A percentile compares a stretch with the other conserved stretches of the same genome.
These are phyloP conservation scores for Cercospora citrullina DNA, from an alignment of 2,329 filamentous ascomycete genomes.

Conservation along the genomic window DNA sequence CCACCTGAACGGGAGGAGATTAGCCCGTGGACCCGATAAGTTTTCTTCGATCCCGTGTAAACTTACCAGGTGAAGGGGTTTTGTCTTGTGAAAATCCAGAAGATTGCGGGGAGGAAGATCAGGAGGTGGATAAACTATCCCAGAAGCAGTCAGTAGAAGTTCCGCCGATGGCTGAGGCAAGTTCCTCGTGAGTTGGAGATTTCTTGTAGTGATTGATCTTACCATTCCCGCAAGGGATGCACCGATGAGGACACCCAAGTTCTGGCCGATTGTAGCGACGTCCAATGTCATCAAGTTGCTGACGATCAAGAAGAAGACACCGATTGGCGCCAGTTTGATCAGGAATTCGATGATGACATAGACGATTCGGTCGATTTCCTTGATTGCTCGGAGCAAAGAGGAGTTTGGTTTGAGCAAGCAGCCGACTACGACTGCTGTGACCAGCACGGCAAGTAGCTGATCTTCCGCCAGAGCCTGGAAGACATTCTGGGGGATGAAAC, in stretches of 20 bases:
- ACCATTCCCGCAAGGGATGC: slow-evolving; percentile 49
- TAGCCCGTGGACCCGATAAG: not conserved
- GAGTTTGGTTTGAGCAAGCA: slow-evolving; percentile 48
- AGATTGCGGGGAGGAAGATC: slow-evolving; percentile 49
- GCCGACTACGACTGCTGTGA: slow-evolving; percentile 50
- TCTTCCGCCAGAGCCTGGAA: slow-evolving; percentile 51
- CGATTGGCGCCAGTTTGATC: slow-evolving; percentile 53
- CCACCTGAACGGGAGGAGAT: slow-evolving; percentile 38
- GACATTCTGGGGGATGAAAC: slow-evolving; percentile 53
- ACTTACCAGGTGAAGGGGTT: slow-evolving; percentile 48
- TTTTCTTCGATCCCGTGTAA: not conserved
- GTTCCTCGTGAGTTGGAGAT: no score
- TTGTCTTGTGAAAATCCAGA: slow-evolving; percentile 44
- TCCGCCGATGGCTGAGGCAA: no score
- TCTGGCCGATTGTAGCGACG: slow-evolving; percentile 50
- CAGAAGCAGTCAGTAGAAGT: no score
- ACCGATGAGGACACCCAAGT: slow-evolving; percentile 54
- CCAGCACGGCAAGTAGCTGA: slow-evolving; percentile 50
- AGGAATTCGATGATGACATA: slow-evolving; percentile 50
- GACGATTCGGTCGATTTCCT: slow-evolving; percentile 53
- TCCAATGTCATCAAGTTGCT: slow-evolving; percentile 54
- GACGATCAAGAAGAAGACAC: slow-evolving; percentile 57
- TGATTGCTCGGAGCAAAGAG: slow-evolving; percentile 46
- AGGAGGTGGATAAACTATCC: slow-evolving; percentile 46
- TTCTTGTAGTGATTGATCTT: no score